Evolutionary conservation across 2,329 filamentous ascomycete genomes (phyloP).

Genomic region (Aspergillus piperis): DNA sequence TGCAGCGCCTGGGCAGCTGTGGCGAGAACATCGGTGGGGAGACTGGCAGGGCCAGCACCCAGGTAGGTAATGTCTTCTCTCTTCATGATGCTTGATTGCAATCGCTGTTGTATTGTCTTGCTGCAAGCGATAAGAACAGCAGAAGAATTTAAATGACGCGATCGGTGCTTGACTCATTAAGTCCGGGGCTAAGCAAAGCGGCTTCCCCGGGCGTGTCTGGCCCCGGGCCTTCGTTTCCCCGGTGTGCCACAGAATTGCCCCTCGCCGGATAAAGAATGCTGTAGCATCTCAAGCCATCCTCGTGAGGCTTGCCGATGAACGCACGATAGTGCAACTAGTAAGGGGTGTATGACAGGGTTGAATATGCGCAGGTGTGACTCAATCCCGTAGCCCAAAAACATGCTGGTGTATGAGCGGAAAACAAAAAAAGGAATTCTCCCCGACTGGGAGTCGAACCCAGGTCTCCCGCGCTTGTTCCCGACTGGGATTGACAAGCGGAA

Average conservation of each 20-base stretch:
- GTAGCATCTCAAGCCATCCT: background rate
- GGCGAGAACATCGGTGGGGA: constrained; percentile 80
- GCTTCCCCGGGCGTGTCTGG: background rate
- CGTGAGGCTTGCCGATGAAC: no score
- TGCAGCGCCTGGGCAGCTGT: constrained; percentile 73
- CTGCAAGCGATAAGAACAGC: background rate
- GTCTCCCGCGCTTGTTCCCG: constrained; percentile 10
- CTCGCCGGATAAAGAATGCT: background rate
- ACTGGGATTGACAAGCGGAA: constrained; percentile 9
- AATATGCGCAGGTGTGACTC: no score
- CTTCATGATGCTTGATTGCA: constrained; percentile 51
- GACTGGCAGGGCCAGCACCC: constrained; percentile 82
- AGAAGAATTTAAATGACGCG: constrained; percentile 6
- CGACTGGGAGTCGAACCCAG: constrained; percentile 12
- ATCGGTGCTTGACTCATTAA: constrained; percentile 3
- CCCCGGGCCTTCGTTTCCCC: background rate
- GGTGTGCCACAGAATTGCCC: background rate
- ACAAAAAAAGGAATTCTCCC: constrained; percentile 2
- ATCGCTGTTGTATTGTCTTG: background rate
- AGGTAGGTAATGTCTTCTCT: constrained; percentile 81
- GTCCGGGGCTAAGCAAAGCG: background rate
- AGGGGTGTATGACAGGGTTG: no score
- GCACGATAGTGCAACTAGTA: no score
- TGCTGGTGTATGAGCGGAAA: background rate
- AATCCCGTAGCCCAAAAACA: background rate